These are phyloP conservation scores for Centella asiatica DNA, from an alignment of 129 eudicot genomes.

Conservation along the genomic window DNA sequence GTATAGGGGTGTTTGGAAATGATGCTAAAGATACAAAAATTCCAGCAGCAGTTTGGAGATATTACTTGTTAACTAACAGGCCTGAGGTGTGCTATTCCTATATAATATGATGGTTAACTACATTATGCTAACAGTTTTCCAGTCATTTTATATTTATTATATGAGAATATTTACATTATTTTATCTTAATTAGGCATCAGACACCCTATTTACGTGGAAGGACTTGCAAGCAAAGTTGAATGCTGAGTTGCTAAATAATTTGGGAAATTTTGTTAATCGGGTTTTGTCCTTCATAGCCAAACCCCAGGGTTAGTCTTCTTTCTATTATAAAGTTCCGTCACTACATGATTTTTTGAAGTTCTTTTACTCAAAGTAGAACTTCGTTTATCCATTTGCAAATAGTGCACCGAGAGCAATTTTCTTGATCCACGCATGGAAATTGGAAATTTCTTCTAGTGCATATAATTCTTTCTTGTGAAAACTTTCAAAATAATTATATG, in stretches of 20 bases:
- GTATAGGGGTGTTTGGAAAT: slow-evolving; percentile 91
- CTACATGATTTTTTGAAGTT: not conserved
- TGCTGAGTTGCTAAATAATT: slow-evolving; percentile 65
- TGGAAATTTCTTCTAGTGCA: too few relatives aligned
- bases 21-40: slow-evolving; percentile 80
- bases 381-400: not conserved
- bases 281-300: slow-evolving; percentile 92
- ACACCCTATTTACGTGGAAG: slow-evolving; percentile 81
- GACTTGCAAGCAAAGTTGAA: slow-evolving; percentile 91
- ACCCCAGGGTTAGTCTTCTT: slow-evolving; percentile 53
- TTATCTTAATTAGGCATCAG: slow-evolving; percentile 53
- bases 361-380: not conserved
- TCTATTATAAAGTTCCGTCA: not conserved
- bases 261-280: slow-evolving; percentile 82
- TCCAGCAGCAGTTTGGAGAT: slow-evolving; percentile 96
- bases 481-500: too few relatives aligned
- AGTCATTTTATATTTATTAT: not conserved
- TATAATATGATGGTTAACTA: not conserved
- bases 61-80: slow-evolving; percentile 75
- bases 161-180: not conserved
- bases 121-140: not conserved
- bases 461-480: too few relatives aligned
- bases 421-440: too few relatives aligned
- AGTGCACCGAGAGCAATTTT: too few relatives aligned
- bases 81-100: slow-evolving; percentile 71